Base-by-base conservation (phyloP, 192 early-diverging fungal genomes). In the Umbelopsis ramanniana region DNA sequence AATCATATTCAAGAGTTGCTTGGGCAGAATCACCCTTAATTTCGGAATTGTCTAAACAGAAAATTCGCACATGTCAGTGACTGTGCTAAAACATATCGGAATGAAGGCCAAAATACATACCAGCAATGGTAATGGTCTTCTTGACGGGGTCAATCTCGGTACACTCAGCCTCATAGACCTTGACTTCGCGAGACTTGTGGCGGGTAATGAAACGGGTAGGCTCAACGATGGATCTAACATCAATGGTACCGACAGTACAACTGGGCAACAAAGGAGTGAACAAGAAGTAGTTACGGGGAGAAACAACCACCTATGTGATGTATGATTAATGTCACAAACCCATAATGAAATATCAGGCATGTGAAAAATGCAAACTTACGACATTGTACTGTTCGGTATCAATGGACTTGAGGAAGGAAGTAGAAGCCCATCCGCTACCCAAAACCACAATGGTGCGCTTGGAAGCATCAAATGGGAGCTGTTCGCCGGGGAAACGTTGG, bases 121-220 rank as follows among this genome's bases (percentile, higher is more conserved):
- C 93, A 80, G 88, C 82, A 68, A 98, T 85, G 21, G 86, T 89
- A 67, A 98, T 85, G n/a, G 82, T 83, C 83, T 96, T 94, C 50
- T 84, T 85, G 23, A 86, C 88, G 8, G 89, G 89, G 67, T 98
- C 93, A 72, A 98, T 94, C n/a, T 92, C 85, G 7, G 87, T 95
- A 86, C 94, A 96, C 71, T 90, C 93, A 71, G 92, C 95, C 79
- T 98, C 96, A 70, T 93, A 90, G 72, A 97, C 94, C 81, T 85
- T 87, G 76, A 96, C 89, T 71, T 90, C 90, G 46, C 94, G 88
- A 48, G 81, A 83, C 86, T 98, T 98, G 85, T 93, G 91, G 23
- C 94, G 88, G 63, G 91, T 93, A 63, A 98, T 82, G 84, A 89
- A 93, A 21, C 94, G 92, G 57, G 95, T 86, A 9, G 94, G 94